Base-by-base conservation (phyloP, 1,284 basidiomycete genomes). In the Cryptococcus neoformans region DNA sequence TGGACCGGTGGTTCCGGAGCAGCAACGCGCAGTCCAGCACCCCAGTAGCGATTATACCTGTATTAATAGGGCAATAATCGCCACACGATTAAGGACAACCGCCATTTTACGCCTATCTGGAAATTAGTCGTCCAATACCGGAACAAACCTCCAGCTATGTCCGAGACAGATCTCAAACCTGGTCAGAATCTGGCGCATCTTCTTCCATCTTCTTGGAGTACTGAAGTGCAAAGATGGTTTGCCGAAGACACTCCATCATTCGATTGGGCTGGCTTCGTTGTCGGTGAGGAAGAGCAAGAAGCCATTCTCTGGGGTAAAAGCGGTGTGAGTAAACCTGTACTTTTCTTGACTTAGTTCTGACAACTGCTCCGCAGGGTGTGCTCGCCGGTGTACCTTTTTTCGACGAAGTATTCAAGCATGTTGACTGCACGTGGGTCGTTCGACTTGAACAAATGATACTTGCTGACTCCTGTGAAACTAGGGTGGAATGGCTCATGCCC, bases 251-350 rank as follows among this genome's bases (percentile, higher is more conserved):
- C 89, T 0, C 96, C 95, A 1, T 93, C 90, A 1, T 97, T 98
- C 69, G 95, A 99, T 78, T 98, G 92, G 73, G 95, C 90, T 40
- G 96, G 96, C 2, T 98, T 90, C 72, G 93, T 99, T 39, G 96
- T 99, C 11, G 96, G 96, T 16, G 94, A 98, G 68, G 87, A 84
- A 6, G 80, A 83, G 49, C 87, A 92, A 54, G 87, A 90, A 72
- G 96, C 96, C 4, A 88, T 88, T 69, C 84, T 99, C 36, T 84
- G 92, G 68, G 93, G 93, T 56, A 99, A 78, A 66, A 74, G 67
- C 41, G 78, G 72, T 45, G 76, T 78, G 60, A 54, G 73, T 70
- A 35, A 21, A 21, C 21, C 21, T 21, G 21, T 21, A 21, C 21
- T 21, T 21, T 21, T 21, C 21, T 21, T 21, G 21, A 21, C n/a